Evolutionary conservation across 1,284 basidiomycete genomes (phyloP).

Genomic region (Rhizoctonia solani): DNA sequence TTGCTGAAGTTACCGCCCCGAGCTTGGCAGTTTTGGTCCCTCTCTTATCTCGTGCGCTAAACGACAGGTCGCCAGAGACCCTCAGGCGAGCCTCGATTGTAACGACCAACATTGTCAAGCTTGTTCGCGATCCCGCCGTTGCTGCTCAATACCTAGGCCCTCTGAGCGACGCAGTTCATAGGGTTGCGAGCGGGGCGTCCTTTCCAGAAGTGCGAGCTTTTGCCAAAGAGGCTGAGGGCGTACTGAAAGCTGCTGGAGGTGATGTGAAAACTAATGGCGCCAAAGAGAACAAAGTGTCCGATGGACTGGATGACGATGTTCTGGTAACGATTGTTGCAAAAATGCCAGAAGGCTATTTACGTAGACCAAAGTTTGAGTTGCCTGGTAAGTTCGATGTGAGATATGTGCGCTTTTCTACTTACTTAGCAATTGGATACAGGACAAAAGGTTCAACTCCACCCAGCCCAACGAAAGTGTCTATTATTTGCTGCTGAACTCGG

Average conservation of each 20-base stretch:
- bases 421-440: constrained; percentile 44
- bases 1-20: constrained; percentile 95
- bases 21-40: constrained; percentile 96
- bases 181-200: constrained; percentile 87
- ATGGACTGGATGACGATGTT: constrained; percentile 31
- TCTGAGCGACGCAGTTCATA: constrained; percentile 89
- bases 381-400: background rate
- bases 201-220: constrained; percentile 98
- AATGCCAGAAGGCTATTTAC: constrained; percentile 5
- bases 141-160: constrained; percentile 89
- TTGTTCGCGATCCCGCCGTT: constrained; percentile 89
- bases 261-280: constrained; percentile 61
- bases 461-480: constrained; percentile 46
- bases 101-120: constrained; percentile 96
- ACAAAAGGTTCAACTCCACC: constrained; percentile 47
- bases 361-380: constrained; percentile 26
- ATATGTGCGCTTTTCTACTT: constrained; percentile 43
- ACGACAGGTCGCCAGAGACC: constrained; percentile 63
- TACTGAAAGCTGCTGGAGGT: constrained; percentile 79
- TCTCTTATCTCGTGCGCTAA: constrained; percentile 87
- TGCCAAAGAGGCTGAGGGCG: constrained; percentile 76
- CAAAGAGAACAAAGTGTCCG: background rate
- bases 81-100: constrained; percentile 76
- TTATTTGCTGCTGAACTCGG: constrained; percentile 75
- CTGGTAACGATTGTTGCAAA: constrained; percentile 8